These are phyloP conservation scores for Staphylotrichum longicolle DNA, from an alignment of 495 filamentous ascomycete species.

Conservation along the genomic window DNA sequence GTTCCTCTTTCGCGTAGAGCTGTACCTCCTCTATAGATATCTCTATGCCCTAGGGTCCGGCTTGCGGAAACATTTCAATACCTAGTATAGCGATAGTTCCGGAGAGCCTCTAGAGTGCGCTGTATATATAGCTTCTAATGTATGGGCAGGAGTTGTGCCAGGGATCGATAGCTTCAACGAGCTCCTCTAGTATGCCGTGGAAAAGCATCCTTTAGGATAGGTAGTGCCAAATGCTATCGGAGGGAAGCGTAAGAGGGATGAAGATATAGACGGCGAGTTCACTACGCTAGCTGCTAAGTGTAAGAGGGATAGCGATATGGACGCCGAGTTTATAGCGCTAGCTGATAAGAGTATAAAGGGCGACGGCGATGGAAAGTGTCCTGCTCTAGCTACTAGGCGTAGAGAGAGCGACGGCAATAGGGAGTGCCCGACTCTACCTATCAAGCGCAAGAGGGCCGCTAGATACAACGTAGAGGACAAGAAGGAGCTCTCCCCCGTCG, in stretches of 20 bases:
- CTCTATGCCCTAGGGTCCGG: constrained; percentile 16
- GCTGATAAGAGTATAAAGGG: constrained; percentile 13
- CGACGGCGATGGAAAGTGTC: neutral
- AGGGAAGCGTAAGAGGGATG: too few species aligned
- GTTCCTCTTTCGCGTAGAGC: constrained; percentile 2
- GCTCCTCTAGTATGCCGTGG: constrained; percentile 11
- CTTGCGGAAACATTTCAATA: constrained; percentile 17
- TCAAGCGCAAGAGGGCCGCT: constrained; percentile 10
- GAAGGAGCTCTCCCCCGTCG: constrained; percentile 12
- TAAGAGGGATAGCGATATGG: constrained; percentile 17
- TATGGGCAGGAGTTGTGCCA: constrained; percentile 12
- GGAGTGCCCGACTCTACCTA: neutral
- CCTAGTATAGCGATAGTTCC: constrained; percentile 10
- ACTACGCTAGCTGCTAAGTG: too few species aligned
- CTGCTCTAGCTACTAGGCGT: constrained; percentile 3
- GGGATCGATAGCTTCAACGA: constrained; percentile 13
- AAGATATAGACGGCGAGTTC: too few species aligned
- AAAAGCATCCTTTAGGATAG: constrained; percentile 17
- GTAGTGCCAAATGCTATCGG: constrained; percentile 8
- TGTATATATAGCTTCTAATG: constrained; percentile 13
- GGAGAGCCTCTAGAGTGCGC: constrained; percentile 12
- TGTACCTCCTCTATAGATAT: constrained; percentile 15
- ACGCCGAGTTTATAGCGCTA: constrained; percentile 6
- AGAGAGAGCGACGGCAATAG: constrained; percentile 1
- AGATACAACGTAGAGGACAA: constrained; percentile 7